Base-by-base conservation (phyloP, 2,329 filamentous ascomycete species). In the Hymenoscyphus scutula region DNA sequence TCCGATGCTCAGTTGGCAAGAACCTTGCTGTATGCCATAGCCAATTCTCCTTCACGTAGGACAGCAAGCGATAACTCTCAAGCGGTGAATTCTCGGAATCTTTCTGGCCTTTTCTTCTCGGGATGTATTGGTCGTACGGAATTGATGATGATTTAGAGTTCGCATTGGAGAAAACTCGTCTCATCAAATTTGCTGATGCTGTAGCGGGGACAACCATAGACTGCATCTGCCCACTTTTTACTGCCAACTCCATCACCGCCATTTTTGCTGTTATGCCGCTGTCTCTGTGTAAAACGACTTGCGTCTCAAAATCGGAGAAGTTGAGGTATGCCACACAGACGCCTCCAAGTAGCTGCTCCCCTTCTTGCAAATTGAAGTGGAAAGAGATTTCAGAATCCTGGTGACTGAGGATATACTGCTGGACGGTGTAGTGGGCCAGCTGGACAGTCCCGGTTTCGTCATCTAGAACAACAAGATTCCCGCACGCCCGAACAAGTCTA, bases 401-500 rank as follows among this genome's bases (percentile, higher is more conserved):
- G 30, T n/a, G 13, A n/a, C 7, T n/a, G 17, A 68, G 29, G 6
- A 66, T 51, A 54, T 68, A 65, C 32, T 68, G 64, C 38, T 64
- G 62, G 6, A 68, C 64, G 3, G 66, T 68, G 17, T 66, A 66
- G 57, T 68, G 66, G 19, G 66, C 63, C 3, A 68, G 41, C 53
- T 63, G 58, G 1, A 67, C 56, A 4, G 41, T 34, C 1, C 61
- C 45, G 2, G 32, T 63, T 6, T 62, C 58, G 25, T 61, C 59
- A 55, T 68, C 63, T 41, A 66, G 38, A 1, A 64, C 34, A 11
- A 66, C 55, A 1, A 68, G 63, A 59, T 66, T 65, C 2, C 62
- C 54, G 25, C 61, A 66, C 1, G 62, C 61, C 55, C 64, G 56
- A 23, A 65, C 30, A 2, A 68, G 58, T 30, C 64, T 57, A 5